Conservation (phyloP, 441 rosid genomes). For the Eutrema salsugineum region DNA sequence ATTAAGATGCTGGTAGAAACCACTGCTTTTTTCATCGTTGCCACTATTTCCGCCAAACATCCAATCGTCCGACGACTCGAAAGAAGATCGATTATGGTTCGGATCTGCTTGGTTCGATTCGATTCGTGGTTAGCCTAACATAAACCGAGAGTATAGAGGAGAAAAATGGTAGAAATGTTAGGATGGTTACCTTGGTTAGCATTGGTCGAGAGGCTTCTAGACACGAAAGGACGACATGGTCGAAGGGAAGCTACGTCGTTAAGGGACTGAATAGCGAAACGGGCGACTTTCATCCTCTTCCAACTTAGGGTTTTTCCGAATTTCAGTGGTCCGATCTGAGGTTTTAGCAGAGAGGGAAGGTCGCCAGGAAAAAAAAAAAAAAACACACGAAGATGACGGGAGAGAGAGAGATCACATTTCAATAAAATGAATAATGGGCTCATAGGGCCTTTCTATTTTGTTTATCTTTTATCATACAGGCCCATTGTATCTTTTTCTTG, state of each 20-base stretch:
- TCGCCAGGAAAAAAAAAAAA: background rate
- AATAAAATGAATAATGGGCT: background rate
- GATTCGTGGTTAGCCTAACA: background rate
- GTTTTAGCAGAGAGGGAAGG: slow-evolving; percentile 10
- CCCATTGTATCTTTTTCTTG: background rate
- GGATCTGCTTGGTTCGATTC: slow-evolving; percentile 8
- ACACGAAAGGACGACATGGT: slow-evolving; percentile 10
- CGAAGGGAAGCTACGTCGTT: slow-evolving; percentile 18
- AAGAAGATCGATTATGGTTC: slow-evolving; percentile 1
- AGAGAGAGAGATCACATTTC: background rate
- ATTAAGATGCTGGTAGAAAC: slow-evolving; percentile 50
- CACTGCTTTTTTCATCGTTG: slow-evolving; percentile 24
- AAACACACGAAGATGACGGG: slow-evolving; percentile 8
- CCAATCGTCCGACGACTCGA: slow-evolving; percentile 38
- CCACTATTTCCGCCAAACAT: slow-evolving; percentile 39
- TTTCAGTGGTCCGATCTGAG: slow-evolving; percentile 22
- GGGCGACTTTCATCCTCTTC: slow-evolving; percentile 39
- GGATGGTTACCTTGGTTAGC: slow-evolving; percentile 36
- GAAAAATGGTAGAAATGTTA: background rate
- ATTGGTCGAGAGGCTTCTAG: slow-evolving; percentile 36
- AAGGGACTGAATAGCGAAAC: slow-evolving; percentile 35
- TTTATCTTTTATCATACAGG: background rate
- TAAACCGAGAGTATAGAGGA: background rate
- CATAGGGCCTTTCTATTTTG: background rate
- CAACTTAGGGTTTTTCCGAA: slow-evolving; percentile 16